Base-by-base conservation (phyloP, 257 asterid species). In the Solanum bulbocastanum region DNA sequence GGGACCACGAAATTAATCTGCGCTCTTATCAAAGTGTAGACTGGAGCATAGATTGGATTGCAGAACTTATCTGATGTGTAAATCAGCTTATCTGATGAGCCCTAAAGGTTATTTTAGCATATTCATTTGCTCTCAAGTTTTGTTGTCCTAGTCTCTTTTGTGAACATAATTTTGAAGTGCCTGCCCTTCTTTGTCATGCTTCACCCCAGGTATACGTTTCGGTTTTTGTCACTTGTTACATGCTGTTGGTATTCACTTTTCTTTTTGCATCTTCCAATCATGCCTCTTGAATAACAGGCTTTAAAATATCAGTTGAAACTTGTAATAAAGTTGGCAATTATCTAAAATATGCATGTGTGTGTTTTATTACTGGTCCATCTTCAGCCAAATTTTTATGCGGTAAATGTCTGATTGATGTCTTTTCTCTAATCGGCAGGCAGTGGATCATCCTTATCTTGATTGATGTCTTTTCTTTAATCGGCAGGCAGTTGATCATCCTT, bases 401-500 rank as follows among this genome's bases (percentile, higher is more conserved):
- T 30, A 81, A 25, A 46, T 27, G 10, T 81, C 1, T 46, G 18
- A 30, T 81, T 81, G n/a, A 15, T 42, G 4, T 42, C 15, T 44
- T 79, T 27, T 44, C 39, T 44, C 9, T 27, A 46, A 27, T 81
- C 2, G 68, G 40, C 42, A 96, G 98, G 99, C 99, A 88, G 98
- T 96, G 88, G 95, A 94, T 90, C 99, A 96, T 91, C 98, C 99
- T 86, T 95, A 95, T 92, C 98, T 96, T 85, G 98, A 30, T 81
- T 81, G n/a, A 15, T 42, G 4, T 42, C 15, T 44, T 79, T 27
- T 44, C 39, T 44, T 16, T 27, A 46, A 27, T 81, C 2, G 68
- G 40, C 42, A 96, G 98, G 99, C 99, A 88, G 98, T 96, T 88
- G 95, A 94, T 90, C 99, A 96, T 91, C 98, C 99, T 86, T 95